Base-by-base conservation (phyloP, 2,329 filamentous ascomycete genomes). In the Periconia sp. region DNA sequence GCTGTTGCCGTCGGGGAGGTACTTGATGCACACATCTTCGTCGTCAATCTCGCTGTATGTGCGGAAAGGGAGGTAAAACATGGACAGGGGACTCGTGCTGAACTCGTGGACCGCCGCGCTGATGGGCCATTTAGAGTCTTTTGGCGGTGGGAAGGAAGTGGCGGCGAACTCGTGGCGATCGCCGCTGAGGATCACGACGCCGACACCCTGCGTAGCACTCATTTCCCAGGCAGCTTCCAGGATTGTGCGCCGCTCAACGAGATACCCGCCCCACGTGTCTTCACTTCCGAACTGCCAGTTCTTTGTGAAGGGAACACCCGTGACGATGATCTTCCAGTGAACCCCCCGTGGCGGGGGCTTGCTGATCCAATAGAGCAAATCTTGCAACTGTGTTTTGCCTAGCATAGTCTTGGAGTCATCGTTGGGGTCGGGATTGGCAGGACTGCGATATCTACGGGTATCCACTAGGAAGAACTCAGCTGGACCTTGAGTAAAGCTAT, bases 101-200 rank as follows among this genome's bases (percentile, higher is more conserved):
- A 97, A 97, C 72, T 99, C 94, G 64, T 96, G 88, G 0, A 95
- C 89, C 1, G 69, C 69, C 1, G 72, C 65, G 35, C 65, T 71
- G 2, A 70, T 52, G 74, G 83, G 46, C 85, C 84, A 58, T 77
- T 81, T 49, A 62, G 79, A 57, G 80, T 85, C n/a, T 82, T 86
- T 15, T 81, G 88, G 76, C 14, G 83, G 82, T 9, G 84, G 84
- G 64, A 87, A 87, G 0, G 87, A 86, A 0, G 93, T 97, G 0
- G 93, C 92, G 1, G 90, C 94, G 72, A 97, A 97, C 73, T 99
- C 94, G 69, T 99, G 94, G n/a, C 94, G 82, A 68, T 99, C 94
- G 1, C 94, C 94, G 15, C 89, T 94, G 11, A 99, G 79, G 13
- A 97, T 80, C 2, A 96, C 82, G 8, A 97, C 87, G 20, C 92